phyloP scores from a whole-genome alignment of 371 early-diverging fungal species.

The Zychaea mexicana region DNA sequence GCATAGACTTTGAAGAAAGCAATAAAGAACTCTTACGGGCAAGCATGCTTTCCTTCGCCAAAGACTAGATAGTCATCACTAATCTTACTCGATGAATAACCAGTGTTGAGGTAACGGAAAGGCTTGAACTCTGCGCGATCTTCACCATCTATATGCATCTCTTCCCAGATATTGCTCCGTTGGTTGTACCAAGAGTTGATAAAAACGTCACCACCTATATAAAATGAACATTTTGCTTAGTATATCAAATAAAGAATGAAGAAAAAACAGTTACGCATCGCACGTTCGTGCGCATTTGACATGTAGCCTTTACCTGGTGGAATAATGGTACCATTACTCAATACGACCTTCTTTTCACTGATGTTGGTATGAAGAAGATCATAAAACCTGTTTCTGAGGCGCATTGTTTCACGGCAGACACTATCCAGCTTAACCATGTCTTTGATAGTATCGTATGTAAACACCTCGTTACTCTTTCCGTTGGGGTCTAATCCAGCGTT shows the following conservation, averaged over 20 bases:
- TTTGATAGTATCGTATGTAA: conserved; percentile 28
- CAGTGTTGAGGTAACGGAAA: conserved; percentile 44
- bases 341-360: conserved; percentile 19
- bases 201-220: neutral
- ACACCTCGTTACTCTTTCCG: conserved; percentile 22
- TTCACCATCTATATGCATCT: neutral
- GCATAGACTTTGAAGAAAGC: neutral
- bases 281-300: too few relatives aligned
- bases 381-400: conserved; percentile 25
- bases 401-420: conserved; percentile 45
- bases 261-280: too few relatives aligned
- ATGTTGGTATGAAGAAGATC: conserved; percentile 28
- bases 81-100: conserved; percentile 43
- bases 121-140: conserved; percentile 36
- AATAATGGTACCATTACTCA: conserved; percentile 43
- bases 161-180: neutral
- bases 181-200: neutral
- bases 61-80: conserved; percentile 43
- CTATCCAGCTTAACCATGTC: conserved; percentile 49
- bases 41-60: conserved; percentile 56
- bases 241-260: conserved; percentile 1
- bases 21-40: conserved; percentile 11
- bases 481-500: conserved; percentile 38
- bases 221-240: neutral
- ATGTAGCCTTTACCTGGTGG: conserved; percentile 29